Conservation (phyloP, 1,284 basidiomycete genomes). For the Inonotus hispidus region DNA sequence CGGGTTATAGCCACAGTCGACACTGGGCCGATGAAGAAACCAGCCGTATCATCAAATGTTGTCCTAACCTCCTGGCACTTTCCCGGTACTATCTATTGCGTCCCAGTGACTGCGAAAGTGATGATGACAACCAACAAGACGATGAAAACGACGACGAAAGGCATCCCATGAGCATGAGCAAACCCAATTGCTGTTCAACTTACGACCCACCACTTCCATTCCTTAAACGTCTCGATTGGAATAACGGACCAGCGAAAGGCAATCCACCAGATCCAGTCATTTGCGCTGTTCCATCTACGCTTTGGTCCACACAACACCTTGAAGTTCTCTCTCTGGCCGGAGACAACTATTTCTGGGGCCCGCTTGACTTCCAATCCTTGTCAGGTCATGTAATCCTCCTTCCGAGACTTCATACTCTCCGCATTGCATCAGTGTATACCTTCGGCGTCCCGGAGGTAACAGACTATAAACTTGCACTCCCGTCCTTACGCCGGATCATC, state of each 20-base stretch:
- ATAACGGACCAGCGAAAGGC: neutral
- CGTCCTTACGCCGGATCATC: constrained; percentile 6
- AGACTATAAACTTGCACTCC: neutral
- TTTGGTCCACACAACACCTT: constrained; percentile 4
- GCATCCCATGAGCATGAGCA: neutral
- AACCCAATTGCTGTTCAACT: neutral
- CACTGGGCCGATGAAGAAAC: constrained; percentile 3
- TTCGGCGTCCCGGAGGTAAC: constrained; percentile 1
- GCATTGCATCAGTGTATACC: constrained; percentile 3
- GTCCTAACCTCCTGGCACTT: constrained; percentile 6
- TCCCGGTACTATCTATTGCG: constrained; percentile 1
- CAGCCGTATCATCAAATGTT: constrained; percentile 5
- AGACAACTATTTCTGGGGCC: constrained; percentile 4
- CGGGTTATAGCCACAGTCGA: neutral
- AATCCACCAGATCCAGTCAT: neutral
- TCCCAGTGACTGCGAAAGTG: neutral
- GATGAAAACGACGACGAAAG: neutral
- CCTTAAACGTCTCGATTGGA: constrained; percentile 12
- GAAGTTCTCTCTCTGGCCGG: constrained; percentile 6
- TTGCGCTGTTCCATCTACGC: neutral
- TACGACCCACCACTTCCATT: neutral
- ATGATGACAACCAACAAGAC: neutral
- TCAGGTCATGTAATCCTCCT: neutral
- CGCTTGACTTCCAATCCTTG: neutral
- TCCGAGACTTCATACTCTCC: constrained; percentile 8